Evolutionary conservation across 306 rosid genomes (phyloP), one percentile per base, ranked within the genome.

Genomic region (Hippophae tibetana): DNA sequence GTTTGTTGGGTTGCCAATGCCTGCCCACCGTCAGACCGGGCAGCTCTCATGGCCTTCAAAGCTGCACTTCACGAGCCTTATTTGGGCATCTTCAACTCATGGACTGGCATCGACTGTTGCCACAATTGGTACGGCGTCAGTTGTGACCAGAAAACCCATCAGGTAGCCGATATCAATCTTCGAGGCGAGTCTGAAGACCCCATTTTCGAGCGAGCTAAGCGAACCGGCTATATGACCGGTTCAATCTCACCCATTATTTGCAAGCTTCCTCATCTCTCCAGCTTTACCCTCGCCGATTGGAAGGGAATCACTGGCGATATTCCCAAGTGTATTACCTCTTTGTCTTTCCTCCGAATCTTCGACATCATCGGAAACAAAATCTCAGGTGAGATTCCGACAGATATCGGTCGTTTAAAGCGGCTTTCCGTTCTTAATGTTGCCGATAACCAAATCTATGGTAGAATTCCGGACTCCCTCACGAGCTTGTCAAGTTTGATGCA

Each of bases 121-220:
- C 71, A 72, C 71, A 73, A 68, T 9, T 93, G 99, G 99, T 77
- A 86, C 67, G 99, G 99, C 8, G 25, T 93, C 0, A 88, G 90
- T 77, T 93, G 99, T 66, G 97, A 93, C 78, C 79, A 52, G 25
- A 74, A 51, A 5, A 67, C 79, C 47, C 75, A 56, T 26, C 81
- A 78, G 8, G 97, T 93, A 49, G 97, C 99, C 13, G 99, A 93
- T 43, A 89, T 93, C 52, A 93, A 49, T 71, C 97, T 93, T 71
- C 90, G 99, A 0, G 97, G 97, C 8, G 99, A 86, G 69, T 75
- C 99, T 10, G 89, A 88, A 51, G 97, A 88, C 27, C 94, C 88
- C 1, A 70, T 86, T 43, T 88, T 76, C 74, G 53, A 77, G 54
- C 65, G 63, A 14, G 73, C 80, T 0, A 81, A 75, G 71, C 86